Base-by-base conservation (phyloP, 2,329 filamentous ascomycete genomes). In the Pleomassaria siparia region DNA sequence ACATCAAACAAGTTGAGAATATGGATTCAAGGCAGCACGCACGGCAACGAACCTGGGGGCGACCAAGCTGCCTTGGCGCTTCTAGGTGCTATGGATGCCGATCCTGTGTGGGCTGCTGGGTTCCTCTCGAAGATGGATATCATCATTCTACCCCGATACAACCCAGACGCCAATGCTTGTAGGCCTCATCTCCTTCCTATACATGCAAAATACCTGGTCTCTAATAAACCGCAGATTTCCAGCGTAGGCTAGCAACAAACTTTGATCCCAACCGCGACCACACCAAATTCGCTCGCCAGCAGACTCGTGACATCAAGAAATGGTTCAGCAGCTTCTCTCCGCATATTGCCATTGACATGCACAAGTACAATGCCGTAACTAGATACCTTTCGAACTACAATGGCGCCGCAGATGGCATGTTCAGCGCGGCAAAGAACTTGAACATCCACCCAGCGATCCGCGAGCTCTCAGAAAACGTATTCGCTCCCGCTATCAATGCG, bases 181-280 rank as follows among this genome's bases (percentile, higher is more conserved):
- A 44, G 26, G 40, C n/a, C 12, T 12, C 12, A 28, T 28, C 25
- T 18, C n/a, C 15, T 21, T 6, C 4, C 13, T 28, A 16, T 16
- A 3, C 12, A 22, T 28, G 18, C 25, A 63, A 48, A 35, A 25
- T 13, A 25, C 11, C 13, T n/a, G 9, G 11, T n/a, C n/a, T n/a
- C n/a, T n/a, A n/a, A n/a, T n/a, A n/a, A n/a, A n/a, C n/a, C n/a
- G 20, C 15, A 44, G 42, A 62, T 49, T 71, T 72, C 50, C 67
- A 72, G 40, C 63, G 68, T 21, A 58, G 59, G 0, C 45, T 70
- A 2, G 66, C 69, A 1, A 64, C 63, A n/a, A 69, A 69, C 47
- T 68, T 64, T 44, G 69, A 72, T 43, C 62, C 65, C 0, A 72
- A 71, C 46, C 61, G 68, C 36, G 69, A 72, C 43, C 67, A 71